phyloP scores from a whole-genome alignment of 495 filamentous ascomycete species.

The Penicillium goetzii region DNA sequence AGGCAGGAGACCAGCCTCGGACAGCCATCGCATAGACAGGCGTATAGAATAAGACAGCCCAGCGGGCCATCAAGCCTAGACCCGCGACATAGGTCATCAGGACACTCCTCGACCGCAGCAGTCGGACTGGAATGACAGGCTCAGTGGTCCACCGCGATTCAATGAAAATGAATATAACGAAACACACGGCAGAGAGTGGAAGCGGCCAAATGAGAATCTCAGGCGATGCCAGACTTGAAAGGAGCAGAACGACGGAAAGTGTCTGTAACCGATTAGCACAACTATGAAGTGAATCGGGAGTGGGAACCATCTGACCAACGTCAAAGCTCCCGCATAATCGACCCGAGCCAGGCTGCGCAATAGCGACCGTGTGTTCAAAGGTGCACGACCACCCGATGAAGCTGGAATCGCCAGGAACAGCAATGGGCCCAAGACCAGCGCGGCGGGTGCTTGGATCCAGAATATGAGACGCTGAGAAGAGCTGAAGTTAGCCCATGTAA shows the following conservation, averaged over 20 bases:
- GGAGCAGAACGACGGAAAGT: conserved; percentile 61
- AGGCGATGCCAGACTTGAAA: conserved; percentile 65
- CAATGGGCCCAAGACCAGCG: conserved; percentile 57
- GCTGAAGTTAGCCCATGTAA: background rate
- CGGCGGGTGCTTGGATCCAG: conserved; percentile 64
- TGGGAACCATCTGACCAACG: conserved; percentile 53
- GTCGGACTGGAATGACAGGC: conserved; percentile 69
- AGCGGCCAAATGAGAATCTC: conserved; percentile 61
- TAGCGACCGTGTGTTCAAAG: conserved; percentile 29
- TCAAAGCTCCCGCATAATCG: conserved; percentile 69
- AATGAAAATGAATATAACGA: conserved; percentile 61
- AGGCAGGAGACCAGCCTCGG: conserved; percentile 63
- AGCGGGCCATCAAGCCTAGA: conserved; percentile 70
- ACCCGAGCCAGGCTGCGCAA: conserved; percentile 59
- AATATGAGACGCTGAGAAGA: conserved; percentile 63
- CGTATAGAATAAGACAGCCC: conserved; percentile 76
- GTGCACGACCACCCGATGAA: conserved; percentile 32
- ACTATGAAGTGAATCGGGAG: background rate
- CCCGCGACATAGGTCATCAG: conserved; percentile 70
- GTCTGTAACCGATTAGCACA: conserved; percentile 34
- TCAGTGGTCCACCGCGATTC: conserved; percentile 59
- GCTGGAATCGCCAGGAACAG: conserved; percentile 63
- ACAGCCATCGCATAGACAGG: conserved; percentile 76
- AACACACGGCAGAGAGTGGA: conserved; percentile 53
- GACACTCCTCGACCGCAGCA: conserved; percentile 65